Percentiles rank a stretch among this genome's conserved stretches.
Conservation (phyloP, 78 protist genomes). For the Tieghemostelium lacteum region DNA sequence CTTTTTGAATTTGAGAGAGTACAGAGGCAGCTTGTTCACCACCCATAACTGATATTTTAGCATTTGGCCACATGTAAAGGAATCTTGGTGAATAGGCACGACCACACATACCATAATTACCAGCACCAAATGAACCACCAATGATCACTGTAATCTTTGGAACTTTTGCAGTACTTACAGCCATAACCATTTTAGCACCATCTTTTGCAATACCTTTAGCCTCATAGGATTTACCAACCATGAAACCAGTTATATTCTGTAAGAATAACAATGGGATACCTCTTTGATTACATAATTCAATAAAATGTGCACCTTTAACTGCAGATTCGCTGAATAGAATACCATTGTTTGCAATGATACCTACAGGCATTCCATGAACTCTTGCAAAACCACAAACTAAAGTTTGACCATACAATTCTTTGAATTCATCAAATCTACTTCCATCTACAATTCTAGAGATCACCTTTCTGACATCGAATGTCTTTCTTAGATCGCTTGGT, state of each 20-base stretch:
- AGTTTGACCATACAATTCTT: conserved; percentile 94
- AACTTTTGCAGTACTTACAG: conserved; percentile 96
- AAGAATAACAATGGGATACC: conserved; percentile 96
- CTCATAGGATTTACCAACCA: conserved; percentile 96
- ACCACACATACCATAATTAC: conserved; percentile 99
- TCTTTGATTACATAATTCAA: conserved; percentile 95
- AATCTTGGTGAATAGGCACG: conserved; percentile 93
- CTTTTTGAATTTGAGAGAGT: conserved; percentile 76
- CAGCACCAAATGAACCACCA: conserved; percentile 98
- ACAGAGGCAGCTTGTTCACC: conserved; percentile 97
- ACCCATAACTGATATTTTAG: conserved; percentile 98
- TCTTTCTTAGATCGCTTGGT: conserved; percentile 78
- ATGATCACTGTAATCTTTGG: conserved; percentile 97
- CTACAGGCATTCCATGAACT: conserved; percentile 96
- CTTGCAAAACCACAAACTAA: conserved; percentile 93
- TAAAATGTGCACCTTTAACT: conserved; percentile 96
- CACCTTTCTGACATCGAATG: conserved; percentile 89
- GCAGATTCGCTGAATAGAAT: conserved; percentile 90
- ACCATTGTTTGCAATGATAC: conserved; percentile 98
- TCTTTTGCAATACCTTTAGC: conserved; percentile 95
- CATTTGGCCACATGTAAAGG: conserved; percentile 98
- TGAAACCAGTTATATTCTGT: conserved; percentile 98
- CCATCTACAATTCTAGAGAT: conserved; percentile 97
- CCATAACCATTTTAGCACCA: conserved; percentile 98
- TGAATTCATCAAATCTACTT: conserved; percentile 94